These are phyloP conservation scores for Cystoderma amianthinum DNA, from an alignment of 768 basidiomycete species.

Conservation along the genomic window DNA sequence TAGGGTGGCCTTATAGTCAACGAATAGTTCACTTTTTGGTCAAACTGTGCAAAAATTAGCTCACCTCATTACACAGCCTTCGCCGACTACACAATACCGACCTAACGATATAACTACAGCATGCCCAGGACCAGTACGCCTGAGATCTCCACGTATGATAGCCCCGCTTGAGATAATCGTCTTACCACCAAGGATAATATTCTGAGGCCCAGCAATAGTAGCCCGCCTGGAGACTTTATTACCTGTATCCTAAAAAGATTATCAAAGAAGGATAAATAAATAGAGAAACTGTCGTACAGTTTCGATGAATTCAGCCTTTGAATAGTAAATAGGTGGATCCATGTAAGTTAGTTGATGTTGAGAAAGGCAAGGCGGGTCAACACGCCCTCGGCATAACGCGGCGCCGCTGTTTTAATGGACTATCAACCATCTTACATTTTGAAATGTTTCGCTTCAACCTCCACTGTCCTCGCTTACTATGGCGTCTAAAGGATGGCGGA, in stretches of 20 bases:
- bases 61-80: conserved; percentile 84
- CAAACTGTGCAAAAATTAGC: conserved; percentile 1
- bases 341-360: conserved; percentile 24
- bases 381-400: not conserved
- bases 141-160: conserved; percentile 90
- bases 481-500: too few species aligned
- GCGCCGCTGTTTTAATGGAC: too few species aligned
- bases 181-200: conserved; percentile 96
- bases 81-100: conserved; percentile 86
- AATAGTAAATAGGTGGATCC: conserved; percentile 75
- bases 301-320: conserved; percentile 82
- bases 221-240: conserved; percentile 94
- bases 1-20: conserved; percentile 80
- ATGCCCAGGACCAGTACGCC: conserved; percentile 84
- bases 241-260: conserved; percentile 68
- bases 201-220: conserved; percentile 88
- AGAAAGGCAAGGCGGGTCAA: too few species aligned
- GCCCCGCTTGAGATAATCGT: conserved; percentile 89
- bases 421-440: too few species aligned
- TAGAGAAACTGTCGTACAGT: conserved; percentile 42
- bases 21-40: too few species aligned
- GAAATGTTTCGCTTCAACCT: too few species aligned
- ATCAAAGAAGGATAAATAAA: not conserved
- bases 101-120: conserved; percentile 92
- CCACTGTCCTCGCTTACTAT: too few species aligned